Base-by-base conservation (phyloP, 495 filamentous ascomycete genomes). In the Penicillium verhagenii region DNA sequence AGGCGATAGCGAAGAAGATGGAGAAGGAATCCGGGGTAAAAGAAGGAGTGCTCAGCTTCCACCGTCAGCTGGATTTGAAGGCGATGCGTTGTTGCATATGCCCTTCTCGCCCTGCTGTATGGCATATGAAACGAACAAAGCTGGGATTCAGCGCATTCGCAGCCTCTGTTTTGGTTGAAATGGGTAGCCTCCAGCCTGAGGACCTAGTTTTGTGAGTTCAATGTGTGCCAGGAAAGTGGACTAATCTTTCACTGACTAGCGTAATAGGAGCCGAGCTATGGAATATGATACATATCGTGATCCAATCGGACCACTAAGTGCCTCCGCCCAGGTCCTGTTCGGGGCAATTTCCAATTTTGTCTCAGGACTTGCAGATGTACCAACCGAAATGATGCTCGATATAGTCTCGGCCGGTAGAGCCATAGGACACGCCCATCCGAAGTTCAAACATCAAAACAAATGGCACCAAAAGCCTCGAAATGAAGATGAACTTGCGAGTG, bases 281-380 rank as follows among this genome's bases (percentile, higher is more conserved):
- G 86, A 91, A 60, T 87, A 90, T 60, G 82, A 86, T 54, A 89
- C 86, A 1, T 83, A 87, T 45, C 82, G 88, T 33, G 80, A 90
- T 49, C 85, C 89, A 3, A 82, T 80, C 59, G 85, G 91, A 53
- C 89, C 89, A 1, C 79, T 92, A 16, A 83, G 86, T 7, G 89
- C 88, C 13, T 82, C 81, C 26, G 83, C 89, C 1, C 82, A 85
- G 16, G 88, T 90, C 0, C 67, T 96, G 2, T 72, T 93, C 13
- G 90, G 90, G 5, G 89, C 90, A 7, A 74, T 90, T 31, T 78
- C 84, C 14, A 86, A 78, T 53, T 81, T 97, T 45, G 79, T 87
- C 62, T 89, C 93, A 79, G 91, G 90, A 1, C 73, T 92, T 26
- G 89, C 88, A 4, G 91, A 95, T 58, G 82, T 97, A 20, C 92